Percentiles rank a stretch among this genome's conserved stretches.
These are phyloP conservation scores for Aspergillus sclerotioniger DNA, from an alignment of 495 filamentous ascomycete species.

Conservation along the genomic window DNA sequence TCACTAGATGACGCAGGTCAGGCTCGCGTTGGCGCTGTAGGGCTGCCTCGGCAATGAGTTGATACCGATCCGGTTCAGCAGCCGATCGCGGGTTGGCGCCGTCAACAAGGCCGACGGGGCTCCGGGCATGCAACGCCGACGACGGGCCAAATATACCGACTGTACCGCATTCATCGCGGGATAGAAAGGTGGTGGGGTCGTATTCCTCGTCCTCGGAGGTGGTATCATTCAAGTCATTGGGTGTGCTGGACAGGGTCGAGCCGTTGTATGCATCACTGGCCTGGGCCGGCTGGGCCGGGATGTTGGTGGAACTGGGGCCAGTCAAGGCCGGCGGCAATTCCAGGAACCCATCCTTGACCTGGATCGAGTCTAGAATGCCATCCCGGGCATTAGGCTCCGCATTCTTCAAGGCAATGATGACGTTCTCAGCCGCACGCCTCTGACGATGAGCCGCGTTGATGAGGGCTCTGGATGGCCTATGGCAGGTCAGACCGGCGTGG, in stretches of 20 bases:
- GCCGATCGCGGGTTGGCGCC: not conserved
- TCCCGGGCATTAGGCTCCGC: not conserved
- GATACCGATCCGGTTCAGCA: slow-evolving; percentile 8
- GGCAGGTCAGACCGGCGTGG: no score
- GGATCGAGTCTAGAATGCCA: slow-evolving; percentile 5
- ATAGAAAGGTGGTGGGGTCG: slow-evolving; percentile 8
- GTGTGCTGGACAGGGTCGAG: not conserved
- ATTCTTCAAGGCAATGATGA: slow-evolving; percentile 10
- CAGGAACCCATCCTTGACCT: not conserved
- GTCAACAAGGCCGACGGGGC: slow-evolving; percentile 1
- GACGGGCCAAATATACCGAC: slow-evolving; percentile 11
- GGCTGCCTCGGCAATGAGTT: slow-evolving; percentile 16
- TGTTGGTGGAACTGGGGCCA: not conserved
- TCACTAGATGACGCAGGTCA: not conserved
- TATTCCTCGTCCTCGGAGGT: slow-evolving; percentile 5
- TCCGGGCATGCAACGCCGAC: slow-evolving; percentile 5
- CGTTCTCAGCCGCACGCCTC: not conserved
- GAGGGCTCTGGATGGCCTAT: slow-evolving; percentile 9
- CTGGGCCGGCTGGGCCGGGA: not conserved
- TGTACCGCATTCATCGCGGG: slow-evolving; percentile 11
- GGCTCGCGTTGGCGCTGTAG: slow-evolving; percentile 14
- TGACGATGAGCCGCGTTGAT: slow-evolving; percentile 9
- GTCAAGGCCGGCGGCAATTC: not conserved
- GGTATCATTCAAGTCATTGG: not conserved
- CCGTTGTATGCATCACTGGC: not conserved